Evolutionary conservation across 768 basidiomycete species (phyloP), one percentile per base, ranked within the genome.

Genomic region (Lactarius quietus): DNA sequence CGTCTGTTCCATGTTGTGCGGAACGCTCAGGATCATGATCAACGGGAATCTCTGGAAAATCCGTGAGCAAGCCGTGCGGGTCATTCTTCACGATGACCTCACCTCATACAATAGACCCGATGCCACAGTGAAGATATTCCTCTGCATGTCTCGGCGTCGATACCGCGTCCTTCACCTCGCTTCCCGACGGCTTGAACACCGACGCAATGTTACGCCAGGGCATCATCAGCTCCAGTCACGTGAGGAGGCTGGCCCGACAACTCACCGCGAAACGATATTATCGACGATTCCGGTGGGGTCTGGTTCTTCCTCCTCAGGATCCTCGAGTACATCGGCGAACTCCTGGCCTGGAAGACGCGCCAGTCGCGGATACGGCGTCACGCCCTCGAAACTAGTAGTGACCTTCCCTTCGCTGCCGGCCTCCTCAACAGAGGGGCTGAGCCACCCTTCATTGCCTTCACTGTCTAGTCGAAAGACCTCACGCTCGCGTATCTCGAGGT

Each of bases 91-190:
- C 36, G 36, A 6, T 12, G 26, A 26, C 56, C 35, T 61, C 23
- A 95, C 96, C 86, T 98, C 96, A 68, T 98, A 99, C 2, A 99
- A 80, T 59, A 96, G 77, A 0, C 97, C 97, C 1, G 97, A 98
- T 8, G 97, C 97, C n/a, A 99, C 96, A 0, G 97, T 99, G 77
- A 99, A 98, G 69, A 99, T 96, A 72, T 77, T 98, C 97, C 36
- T 97, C 93, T 9, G 96, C 36, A 9, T 36, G 36, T 36, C 36
- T 6, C 36, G 6, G 36, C 36, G 36, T 36, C 36, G 10, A 36
- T 9, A 36, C 36, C 36, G 6, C 5, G 2, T 5, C 10, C 36
- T 36, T 9, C 36, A 9, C 36, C 36, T 36, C 60, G 41, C 45
- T 28, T 26, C 26, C 55, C 31, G 54, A 59, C 54, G 59, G 62